Conservation (phyloP, 352 stramenopile species). For the Thraustochytrium sp. region DNA sequence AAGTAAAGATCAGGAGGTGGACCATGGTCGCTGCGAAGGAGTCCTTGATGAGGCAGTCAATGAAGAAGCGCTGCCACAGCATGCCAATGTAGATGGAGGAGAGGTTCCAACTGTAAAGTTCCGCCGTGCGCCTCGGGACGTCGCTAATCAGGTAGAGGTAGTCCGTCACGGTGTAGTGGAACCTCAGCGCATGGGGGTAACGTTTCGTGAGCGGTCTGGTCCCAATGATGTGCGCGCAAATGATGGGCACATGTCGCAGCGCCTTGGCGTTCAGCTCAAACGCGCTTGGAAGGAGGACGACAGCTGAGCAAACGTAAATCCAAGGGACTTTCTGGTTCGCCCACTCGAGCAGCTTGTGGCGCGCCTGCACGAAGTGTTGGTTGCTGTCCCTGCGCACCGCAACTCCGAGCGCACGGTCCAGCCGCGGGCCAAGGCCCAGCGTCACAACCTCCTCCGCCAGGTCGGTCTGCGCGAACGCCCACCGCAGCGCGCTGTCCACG, state of each 20-base stretch:
- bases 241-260: neutral
- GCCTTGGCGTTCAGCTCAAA: neutral
- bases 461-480: neutral
- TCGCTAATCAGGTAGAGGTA: neutral
- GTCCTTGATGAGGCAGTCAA: neutral
- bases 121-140: neutral
- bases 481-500: neutral
- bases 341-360: neutral
- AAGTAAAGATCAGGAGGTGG: neutral
- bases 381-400: neutral
- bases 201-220: too few relatives aligned
- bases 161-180: neutral
- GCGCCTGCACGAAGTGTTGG: neutral
- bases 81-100: neutral
- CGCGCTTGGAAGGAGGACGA: neutral
- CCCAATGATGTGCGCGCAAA: neutral
- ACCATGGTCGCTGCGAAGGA: neutral
- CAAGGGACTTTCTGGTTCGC: neutral
- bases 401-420: neutral
- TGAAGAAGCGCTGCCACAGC: neutral
- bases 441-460: neutral
- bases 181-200: neutral
- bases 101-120: neutral
- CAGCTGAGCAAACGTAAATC: neutral
- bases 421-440: neutral